Base-by-base conservation (phyloP, 2,329 filamentous ascomycete species). In the Apiospora aurea region DNA sequence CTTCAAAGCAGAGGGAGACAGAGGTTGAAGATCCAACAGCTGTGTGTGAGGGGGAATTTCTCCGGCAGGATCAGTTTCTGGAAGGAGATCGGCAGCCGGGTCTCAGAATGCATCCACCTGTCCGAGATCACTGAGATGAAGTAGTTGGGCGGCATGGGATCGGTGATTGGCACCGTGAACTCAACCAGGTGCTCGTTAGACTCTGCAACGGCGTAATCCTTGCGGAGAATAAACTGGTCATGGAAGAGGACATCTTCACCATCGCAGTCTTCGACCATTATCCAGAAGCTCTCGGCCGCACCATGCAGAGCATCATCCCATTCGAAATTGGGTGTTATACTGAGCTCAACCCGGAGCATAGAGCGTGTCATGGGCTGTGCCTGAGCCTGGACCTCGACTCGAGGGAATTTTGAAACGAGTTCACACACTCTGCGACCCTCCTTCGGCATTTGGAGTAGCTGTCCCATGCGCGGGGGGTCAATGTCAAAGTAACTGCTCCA, bases 91-190 rank as follows among this genome's bases (percentile, higher is more conserved):
- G 96, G 93, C 70, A 99, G 86, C 80, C 95, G 95, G 1, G 95
- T 97, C 84, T 99, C 95, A 0, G 96, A 94, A 80, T 97, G 94
- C 94, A 99, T 98, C 96, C 96, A 99, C 76, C 96, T 89, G 81
- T 99, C 96, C 4, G 96, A 98, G 26, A 98, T 85, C 51, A 99
- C 90, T 0, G 95, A 96, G 78, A 99, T 94, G 83, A 99, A 99
- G 85, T 99, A 99, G 82, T 99, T 97, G 0, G 97, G 96, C 18
- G 96, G 96, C 93, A 98, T 97, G 0, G 97, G 97, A 77, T 99
- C 96, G 0, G 94, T 95, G 76, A 99, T 97, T 0, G 96, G 94
- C 3, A 98, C 96, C 0, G 96, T 98, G 77, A 99, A 96, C 77
- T 99, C 96, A 41, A 99, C 93, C 14, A 98, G 84, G 82, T 99